phyloP scores from a whole-genome alignment of 352 stramenopile genomes.

The Halophytophthora batemanensis region DNA sequence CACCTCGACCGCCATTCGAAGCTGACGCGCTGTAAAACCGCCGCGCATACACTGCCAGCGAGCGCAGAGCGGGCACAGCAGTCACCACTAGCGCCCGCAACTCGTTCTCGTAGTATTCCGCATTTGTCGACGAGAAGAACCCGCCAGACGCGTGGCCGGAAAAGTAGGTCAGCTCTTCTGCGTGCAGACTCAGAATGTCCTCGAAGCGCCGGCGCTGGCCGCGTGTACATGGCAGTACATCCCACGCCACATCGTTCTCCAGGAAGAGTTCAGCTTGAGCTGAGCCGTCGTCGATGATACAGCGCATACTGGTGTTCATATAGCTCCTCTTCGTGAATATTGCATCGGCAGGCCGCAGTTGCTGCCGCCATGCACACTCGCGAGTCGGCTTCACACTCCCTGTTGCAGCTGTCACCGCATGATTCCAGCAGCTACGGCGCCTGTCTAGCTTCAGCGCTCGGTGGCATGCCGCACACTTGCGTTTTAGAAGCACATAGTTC shows the following conservation, averaged over 20 bases:
- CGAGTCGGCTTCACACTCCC: slow-evolving; percentile 5
- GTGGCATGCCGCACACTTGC: slow-evolving; percentile 57
- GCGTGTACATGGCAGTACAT: slow-evolving; percentile 50
- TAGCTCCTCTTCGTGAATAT: slow-evolving; percentile 34
- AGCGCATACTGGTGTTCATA: slow-evolving; percentile 43
- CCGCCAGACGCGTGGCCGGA: slow-evolving; percentile 23
- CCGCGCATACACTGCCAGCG: slow-evolving; percentile 51
- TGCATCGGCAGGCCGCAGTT: slow-evolving; percentile 31
- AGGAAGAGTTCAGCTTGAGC: slow-evolving; percentile 72
- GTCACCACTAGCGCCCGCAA: slow-evolving; percentile 43
- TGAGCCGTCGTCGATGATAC: slow-evolving; percentile 75
- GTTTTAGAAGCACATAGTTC: slow-evolving; percentile 74
- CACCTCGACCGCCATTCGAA: neutral
- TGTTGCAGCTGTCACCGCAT: slow-evolving; percentile 8
- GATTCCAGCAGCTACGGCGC: slow-evolving; percentile 40
- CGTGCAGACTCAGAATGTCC: slow-evolving; percentile 37
- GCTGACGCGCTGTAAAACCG: slow-evolving; percentile 50
- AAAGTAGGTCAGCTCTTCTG: slow-evolving; percentile 58
- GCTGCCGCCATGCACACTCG: slow-evolving; percentile 23
- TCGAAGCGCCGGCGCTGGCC: slow-evolving; percentile 45
- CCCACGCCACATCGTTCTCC: slow-evolving; percentile 69
- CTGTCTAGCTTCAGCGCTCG: slow-evolving; percentile 40
- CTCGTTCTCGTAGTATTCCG: slow-evolving; percentile 69
- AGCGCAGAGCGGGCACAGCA: slow-evolving; percentile 18
- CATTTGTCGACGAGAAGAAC: slow-evolving; percentile 30